phyloP scores from a whole-genome alignment of 495 filamentous ascomycete genomes.

The Sordaria brevicollis region DNA sequence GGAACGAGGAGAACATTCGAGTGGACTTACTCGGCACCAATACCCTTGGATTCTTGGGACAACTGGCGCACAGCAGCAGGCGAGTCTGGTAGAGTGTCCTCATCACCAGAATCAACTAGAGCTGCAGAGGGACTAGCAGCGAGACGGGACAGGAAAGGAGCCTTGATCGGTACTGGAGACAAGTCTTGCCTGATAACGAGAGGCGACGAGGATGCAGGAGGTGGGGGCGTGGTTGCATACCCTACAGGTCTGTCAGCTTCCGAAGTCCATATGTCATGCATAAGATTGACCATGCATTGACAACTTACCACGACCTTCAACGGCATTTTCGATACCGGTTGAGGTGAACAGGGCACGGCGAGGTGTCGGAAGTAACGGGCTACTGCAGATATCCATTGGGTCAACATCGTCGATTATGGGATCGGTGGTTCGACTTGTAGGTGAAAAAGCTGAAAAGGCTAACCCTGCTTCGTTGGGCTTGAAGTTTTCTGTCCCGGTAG shows the following conservation, averaged over 20 bases:
- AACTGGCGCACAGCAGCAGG: conserved; percentile 33
- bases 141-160: conserved; percentile 51
- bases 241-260: conserved; percentile 37
- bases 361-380: conserved; percentile 84
- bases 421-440: conserved; percentile 4
- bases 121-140: conserved; percentile 55
- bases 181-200: conserved; percentile 81
- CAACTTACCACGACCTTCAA: conserved; percentile 61
- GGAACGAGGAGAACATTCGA: not conserved
- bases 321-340: conserved; percentile 50
- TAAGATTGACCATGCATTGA: conserved; percentile 31
- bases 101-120: conserved; percentile 36
- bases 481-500: conserved; percentile 91
- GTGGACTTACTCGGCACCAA: conserved; percentile 38
- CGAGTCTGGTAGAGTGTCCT: conserved; percentile 41
- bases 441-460: conserved; percentile 21
- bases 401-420: conserved; percentile 11
- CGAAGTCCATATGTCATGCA: not conserved
- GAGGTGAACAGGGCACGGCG: conserved; percentile 88
- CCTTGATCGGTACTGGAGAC: conserved; percentile 88
- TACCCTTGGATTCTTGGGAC: conserved; percentile 41
- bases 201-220: conserved; percentile 71
- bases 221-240: conserved; percentile 70
- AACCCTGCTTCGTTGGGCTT: conserved; percentile 82
- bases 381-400: conserved; percentile 29